These are phyloP conservation scores for Oenanthe sinensis DNA, from an alignment of 129 eudicot genomes.

Conservation along the genomic window DNA sequence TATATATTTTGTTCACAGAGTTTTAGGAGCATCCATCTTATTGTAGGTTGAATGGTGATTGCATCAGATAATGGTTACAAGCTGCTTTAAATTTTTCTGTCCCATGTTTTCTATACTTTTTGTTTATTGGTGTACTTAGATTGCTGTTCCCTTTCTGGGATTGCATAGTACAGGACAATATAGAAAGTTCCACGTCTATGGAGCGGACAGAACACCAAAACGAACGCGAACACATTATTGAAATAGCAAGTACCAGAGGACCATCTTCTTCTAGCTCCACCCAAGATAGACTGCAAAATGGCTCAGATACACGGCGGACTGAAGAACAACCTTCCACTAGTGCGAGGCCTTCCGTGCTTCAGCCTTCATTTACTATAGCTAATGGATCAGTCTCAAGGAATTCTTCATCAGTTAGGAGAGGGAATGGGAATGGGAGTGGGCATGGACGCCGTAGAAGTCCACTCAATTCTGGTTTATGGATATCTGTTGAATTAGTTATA, in stretches of 20 bases:
- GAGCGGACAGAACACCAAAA: conserved; percentile 44
- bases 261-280: conserved; percentile 66
- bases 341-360: conserved; percentile 39
- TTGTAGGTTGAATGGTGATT: conserved; percentile 12
- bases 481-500: conserved; percentile 70
- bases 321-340: conserved; percentile 49
- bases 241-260: conserved; percentile 52
- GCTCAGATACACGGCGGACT: conserved; percentile 30
- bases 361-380: conserved; percentile 39
- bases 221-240: conserved; percentile 57
- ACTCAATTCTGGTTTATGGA: conserved; percentile 86
- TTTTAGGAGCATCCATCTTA: not conserved
- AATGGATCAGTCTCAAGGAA: conserved; percentile 56
- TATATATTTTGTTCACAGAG: not conserved
- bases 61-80: conserved; percentile 6
- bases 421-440: conserved; percentile 25
- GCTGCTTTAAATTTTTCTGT: conserved; percentile 17
- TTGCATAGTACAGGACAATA: conserved; percentile 49
- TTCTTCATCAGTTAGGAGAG: conserved; percentile 63
- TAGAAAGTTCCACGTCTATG: conserved; percentile 55
- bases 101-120: conserved; percentile 48
- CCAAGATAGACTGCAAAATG: conserved; percentile 38
- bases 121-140: conserved; percentile 30
- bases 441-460: conserved; percentile 80
- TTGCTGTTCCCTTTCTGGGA: conserved; percentile 60